Base-by-base conservation (phyloP, 2,329 filamentous ascomycete genomes). In the Aureobasidium sp. region DNA sequence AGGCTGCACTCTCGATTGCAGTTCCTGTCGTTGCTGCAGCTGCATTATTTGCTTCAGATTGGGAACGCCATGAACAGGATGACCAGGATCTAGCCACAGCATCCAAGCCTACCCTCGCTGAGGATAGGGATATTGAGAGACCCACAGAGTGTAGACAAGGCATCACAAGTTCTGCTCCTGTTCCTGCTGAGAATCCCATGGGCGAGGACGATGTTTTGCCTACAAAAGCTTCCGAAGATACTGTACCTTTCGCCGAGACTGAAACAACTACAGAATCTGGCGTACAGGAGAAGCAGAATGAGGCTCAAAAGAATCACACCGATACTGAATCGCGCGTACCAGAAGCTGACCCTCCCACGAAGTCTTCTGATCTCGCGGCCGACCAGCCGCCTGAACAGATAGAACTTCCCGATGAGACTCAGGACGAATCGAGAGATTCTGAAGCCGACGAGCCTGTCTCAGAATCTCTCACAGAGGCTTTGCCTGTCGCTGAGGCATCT, bases 1-100 rank as follows among this genome's bases (percentile, higher is more conserved):
- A 67, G 49, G 52, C 31, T 19, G 37, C 57, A 17, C 57, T 49
- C 6, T 57, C 53, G 8, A 57, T 57, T 14, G 53, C 40, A 4
- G 40, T 57, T 15, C 53, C 53, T 44, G 53, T 14, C 8, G 40
- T 35, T 35, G 27, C 40, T 22, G 40, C 39, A n/a, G 40, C 53
- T 14, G 27, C 35, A n/a, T 29, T 42, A 11, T 15, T 19, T 19
- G 37, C 22, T n/a, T 19, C 50, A 27, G 17, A 54, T 29, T 5
- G 9, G 12, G 19, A 37, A 7, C 5, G 1, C 11, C 12, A 5
- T 3, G 24, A 54, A 24, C 17, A 35, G 3, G 5, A 29, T 8
- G 19, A 27, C 14, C 14, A n/a, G 14, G 24, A 11, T n/a, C 7
- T 2, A 29, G 15, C 24, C n/a, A 7, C 45, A 31, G 3, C 11